Conservation (phyloP, 345 rosid species). For the Pelargonium nanum region DNA sequence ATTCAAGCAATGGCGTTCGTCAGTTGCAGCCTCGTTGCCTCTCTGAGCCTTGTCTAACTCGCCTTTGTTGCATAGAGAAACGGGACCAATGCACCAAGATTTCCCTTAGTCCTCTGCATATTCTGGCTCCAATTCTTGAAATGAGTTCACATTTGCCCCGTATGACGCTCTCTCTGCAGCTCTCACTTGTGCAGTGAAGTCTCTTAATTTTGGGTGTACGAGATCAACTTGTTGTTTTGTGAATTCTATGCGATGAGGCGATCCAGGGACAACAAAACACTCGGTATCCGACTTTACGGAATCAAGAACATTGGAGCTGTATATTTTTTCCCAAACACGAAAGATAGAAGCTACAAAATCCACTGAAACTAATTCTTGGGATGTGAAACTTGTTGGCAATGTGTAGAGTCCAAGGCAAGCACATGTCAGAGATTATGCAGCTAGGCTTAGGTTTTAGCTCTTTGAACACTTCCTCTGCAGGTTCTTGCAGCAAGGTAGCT, state of each 20-base stretch:
- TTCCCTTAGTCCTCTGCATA: background rate
- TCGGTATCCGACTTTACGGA: background rate
- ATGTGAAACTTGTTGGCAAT: background rate
- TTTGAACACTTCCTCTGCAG: constrained; percentile 16
- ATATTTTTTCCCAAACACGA: background rate
- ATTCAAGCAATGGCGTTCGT: constrained; percentile 26
- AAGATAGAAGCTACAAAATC: background rate
- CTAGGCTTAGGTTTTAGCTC: constrained; percentile 2
- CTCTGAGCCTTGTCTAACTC: constrained; percentile 18
- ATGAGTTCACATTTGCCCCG: background rate
- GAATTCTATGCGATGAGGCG: background rate
- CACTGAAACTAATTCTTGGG: background rate
- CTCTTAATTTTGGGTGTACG: background rate
- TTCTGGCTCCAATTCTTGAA: constrained; percentile 15
- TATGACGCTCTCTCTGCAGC: background rate
- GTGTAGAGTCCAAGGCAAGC: background rate
- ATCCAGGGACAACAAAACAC: background rate
- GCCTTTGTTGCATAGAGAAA: constrained; percentile 12
- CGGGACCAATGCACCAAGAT: background rate
- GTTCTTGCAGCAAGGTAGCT: constrained; percentile 17
- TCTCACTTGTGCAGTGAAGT: background rate
- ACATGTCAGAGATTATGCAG: constrained; percentile 8
- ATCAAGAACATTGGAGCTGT: background rate
- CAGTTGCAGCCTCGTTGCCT: constrained; percentile 20
- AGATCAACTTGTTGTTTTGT: background rate